phyloP scores from a whole-genome alignment of 2,329 filamentous ascomycete species.

The Stylonectria norvegica region DNA sequence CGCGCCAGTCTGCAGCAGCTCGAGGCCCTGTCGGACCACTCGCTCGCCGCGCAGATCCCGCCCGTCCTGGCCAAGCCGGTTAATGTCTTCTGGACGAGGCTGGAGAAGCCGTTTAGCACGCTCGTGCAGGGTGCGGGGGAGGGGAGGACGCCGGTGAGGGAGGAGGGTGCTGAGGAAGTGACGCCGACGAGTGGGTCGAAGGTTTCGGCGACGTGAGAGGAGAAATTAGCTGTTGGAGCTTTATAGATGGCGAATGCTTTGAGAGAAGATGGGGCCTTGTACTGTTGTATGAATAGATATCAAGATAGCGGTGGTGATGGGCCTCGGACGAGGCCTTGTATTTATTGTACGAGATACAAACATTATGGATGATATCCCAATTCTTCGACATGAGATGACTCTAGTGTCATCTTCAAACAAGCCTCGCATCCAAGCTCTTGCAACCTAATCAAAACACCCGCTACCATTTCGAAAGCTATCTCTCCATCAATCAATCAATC shows the following conservation, averaged over 20 bases:
- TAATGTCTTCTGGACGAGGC: conserved; percentile 43
- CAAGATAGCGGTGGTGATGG: conserved; percentile 1
- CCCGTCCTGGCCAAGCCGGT: conserved; percentile 36
- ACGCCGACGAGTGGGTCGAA: conserved; percentile 13
- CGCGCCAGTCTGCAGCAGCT: conserved; percentile 45
- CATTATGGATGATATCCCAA: conserved; percentile 19
- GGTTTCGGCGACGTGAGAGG: conserved; percentile 18
- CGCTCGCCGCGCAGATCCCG: conserved; percentile 29
- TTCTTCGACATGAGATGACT: conserved; percentile 12
- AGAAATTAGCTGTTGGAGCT: no score
- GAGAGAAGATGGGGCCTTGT: conserved; percentile 9
- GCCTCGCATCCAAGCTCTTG: no score
- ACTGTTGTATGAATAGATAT: conserved; percentile 21
- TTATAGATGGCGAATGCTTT: no score
- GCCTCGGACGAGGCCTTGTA: conserved; percentile 10
- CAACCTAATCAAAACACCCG: no score
- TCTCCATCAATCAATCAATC: no score
- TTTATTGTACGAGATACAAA: conserved; percentile 12
- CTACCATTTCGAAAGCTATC: no score
- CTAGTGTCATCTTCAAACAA: no score
- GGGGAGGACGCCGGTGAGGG: conserved; percentile 9
- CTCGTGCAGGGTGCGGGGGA: conserved; percentile 22
- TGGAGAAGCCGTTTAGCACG: conserved; percentile 38
- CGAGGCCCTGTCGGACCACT: conserved; percentile 48
- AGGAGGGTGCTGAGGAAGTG: conserved; percentile 8